Percentiles rank a stretch among this genome's conserved stretches.
These are phyloP conservation scores for Fagopyrum homotropicum DNA, from an alignment of 148 eudicot species.

Conservation along the genomic window DNA sequence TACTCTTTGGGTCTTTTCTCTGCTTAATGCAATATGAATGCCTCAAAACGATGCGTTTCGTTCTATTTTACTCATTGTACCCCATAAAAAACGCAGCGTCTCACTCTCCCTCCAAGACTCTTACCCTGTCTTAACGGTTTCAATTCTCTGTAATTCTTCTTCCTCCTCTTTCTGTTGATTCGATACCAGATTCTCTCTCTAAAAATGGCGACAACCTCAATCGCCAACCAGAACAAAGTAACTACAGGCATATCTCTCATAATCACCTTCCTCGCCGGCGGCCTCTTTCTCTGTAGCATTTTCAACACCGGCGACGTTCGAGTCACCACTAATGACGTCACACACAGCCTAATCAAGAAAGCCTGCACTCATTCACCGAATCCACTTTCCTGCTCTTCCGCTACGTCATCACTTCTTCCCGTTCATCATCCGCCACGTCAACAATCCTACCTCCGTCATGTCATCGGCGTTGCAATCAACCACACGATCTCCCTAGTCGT, in stretches of 20 bases:
- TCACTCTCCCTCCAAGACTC: neutral
- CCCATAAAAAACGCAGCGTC: neutral
- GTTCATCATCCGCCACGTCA: slow-evolving; percentile 10
- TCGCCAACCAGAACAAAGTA: slow-evolving; percentile 13
- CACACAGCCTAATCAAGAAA: slow-evolving; percentile 23
- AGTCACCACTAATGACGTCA: neutral
- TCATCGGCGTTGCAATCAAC: slow-evolving; percentile 39
- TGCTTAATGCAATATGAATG: neutral
- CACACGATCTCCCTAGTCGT: slow-evolving; percentile 16
- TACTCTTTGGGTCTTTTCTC: neutral
- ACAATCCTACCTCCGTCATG: slow-evolving; percentile 16
- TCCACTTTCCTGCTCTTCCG: slow-evolving; percentile 34
- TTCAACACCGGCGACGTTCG: neutral
- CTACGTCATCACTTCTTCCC: slow-evolving; percentile 19
- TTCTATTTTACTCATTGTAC: no score
- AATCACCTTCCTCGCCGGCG: slow-evolving; percentile 9
- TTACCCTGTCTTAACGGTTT: neutral
- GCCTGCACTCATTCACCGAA: slow-evolving; percentile 37
- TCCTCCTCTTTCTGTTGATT: neutral
- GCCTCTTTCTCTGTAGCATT: neutral
- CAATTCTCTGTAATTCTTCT: neutral
- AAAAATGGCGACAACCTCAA: slow-evolving; percentile 24
- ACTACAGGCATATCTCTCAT: neutral
- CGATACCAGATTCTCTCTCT: neutral
- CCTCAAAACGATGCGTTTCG: neutral